Percentiles rank a stretch among this genome's conserved stretches.
These are phyloP conservation scores for Meyerozyma guilliermondii DNA, from an alignment of 1,139 yeast species.

Conservation along the genomic window DNA sequence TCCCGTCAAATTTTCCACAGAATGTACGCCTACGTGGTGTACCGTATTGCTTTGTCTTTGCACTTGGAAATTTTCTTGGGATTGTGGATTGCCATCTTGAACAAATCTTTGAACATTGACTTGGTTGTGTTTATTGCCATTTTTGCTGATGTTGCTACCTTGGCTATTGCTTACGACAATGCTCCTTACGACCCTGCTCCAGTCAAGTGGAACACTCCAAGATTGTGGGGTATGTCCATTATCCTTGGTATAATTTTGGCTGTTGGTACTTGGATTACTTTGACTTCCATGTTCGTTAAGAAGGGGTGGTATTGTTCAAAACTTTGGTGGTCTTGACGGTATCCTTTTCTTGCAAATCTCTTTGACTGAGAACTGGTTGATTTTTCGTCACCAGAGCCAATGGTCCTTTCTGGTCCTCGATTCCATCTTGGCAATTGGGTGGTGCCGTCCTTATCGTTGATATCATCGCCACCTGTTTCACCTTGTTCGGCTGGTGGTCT, in stretches of 20 bases:
- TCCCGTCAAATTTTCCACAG: conserved; percentile 98
- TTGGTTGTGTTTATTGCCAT: conserved; percentile 91
- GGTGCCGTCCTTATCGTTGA: conserved; percentile 91
- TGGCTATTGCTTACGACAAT: conserved; percentile 93
- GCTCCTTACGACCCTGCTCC: conserved; percentile 98
- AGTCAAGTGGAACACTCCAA: conserved; percentile 97
- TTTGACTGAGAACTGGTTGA: conserved; percentile 93
- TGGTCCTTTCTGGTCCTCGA: conserved; percentile 93
- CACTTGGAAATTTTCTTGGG: conserved; percentile 92
- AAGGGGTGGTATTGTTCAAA: conserved; percentile 87
- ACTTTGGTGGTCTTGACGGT: conserved; percentile 92
- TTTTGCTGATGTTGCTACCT: conserved; percentile 93
- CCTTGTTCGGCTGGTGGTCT: conserved; percentile 96
- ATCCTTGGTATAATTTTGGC: conserved; percentile 78
- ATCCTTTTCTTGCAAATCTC: conserved; percentile 88
- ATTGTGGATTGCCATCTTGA: conserved; percentile 90
- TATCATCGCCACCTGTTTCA: conserved; percentile 84
- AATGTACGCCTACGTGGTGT: conserved; percentile 94
- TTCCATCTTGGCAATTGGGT: conserved; percentile 91
- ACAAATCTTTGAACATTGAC: conserved; percentile 76
- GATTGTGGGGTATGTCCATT: conserved; percentile 95
- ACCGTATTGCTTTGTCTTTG: conserved; percentile 91
- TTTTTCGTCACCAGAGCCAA: conserved; percentile 92
- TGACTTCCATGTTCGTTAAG: conserved; percentile 83
- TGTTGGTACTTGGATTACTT: conserved; percentile 86